A percentile compares a stretch with the other conserved stretches of the same genome.
These are phyloP conservation scores for Coniella vitis DNA, from an alignment of 2,329 filamentous ascomycete species.

Conservation along the genomic window DNA sequence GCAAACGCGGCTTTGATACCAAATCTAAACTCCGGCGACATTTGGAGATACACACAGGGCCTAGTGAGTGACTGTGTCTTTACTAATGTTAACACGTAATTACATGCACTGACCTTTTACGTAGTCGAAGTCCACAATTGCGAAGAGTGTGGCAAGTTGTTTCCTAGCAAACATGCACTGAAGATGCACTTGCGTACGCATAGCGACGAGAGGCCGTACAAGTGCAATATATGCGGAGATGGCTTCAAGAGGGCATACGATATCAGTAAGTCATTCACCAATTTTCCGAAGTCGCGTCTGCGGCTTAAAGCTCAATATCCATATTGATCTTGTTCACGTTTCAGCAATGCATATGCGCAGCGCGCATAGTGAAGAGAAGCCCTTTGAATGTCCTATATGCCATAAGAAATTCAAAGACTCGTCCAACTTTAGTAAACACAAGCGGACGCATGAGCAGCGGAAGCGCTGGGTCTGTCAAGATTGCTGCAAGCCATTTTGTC, in stretches of 20 bases:
- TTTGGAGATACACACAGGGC: slow-evolving; percentile 58
- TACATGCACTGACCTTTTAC: slow-evolving; percentile 9
- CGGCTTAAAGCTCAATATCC: not conserved
- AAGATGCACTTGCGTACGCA: slow-evolving; percentile 62
- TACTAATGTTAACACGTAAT: not conserved
- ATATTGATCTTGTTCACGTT: not conserved
- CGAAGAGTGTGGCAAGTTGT: slow-evolving; percentile 45
- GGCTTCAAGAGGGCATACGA: slow-evolving; percentile 28
- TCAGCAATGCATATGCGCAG: slow-evolving; percentile 4
- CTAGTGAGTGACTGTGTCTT: slow-evolving; percentile 33
- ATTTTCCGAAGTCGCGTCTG: not conserved
- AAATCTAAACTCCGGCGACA: slow-evolving; percentile 59
- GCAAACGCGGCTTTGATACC: slow-evolving; percentile 47
- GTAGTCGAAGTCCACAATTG: slow-evolving; percentile 55
- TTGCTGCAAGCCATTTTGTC: slow-evolving; percentile 52
- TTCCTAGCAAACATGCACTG: slow-evolving; percentile 62
- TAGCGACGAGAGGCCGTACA: slow-evolving; percentile 57
- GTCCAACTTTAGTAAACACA: slow-evolving; percentile 60
- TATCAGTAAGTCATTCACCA: not conserved
- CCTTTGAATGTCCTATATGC: slow-evolving; percentile 31
- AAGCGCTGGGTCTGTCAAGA: slow-evolving; percentile 16
- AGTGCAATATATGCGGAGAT: slow-evolving; percentile 50
- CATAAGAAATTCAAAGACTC: slow-evolving; percentile 56
- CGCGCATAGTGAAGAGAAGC: slow-evolving; percentile 52
- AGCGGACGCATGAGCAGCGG: slow-evolving; percentile 46